Conservation (phyloP, 768 basidiomycete species). For the Calocera viscosa region DNA sequence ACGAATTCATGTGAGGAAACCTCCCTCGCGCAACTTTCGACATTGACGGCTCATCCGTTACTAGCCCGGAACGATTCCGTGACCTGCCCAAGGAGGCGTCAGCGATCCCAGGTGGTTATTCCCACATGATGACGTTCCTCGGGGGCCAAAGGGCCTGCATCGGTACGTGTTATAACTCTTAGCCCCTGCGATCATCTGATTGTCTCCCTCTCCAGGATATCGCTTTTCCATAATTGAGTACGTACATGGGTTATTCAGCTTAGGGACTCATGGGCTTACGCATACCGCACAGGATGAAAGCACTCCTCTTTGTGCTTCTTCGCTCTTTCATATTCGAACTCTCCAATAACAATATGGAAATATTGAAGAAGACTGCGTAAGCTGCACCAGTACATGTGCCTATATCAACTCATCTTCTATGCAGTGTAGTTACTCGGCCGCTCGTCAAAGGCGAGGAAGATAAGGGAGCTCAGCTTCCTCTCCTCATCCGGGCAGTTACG, state of each 20-base stretch:
- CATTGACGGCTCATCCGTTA: background rate
- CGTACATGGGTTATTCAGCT: background rate
- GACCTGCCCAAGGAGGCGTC: conserved; percentile 17
- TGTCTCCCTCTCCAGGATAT: background rate
- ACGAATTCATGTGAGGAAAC: conserved; percentile 21
- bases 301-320: conserved; percentile 46
- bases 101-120: background rate
- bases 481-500: conserved; percentile 19
- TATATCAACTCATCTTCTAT: conserved; percentile 11
- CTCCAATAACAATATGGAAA: conserved; percentile 37
- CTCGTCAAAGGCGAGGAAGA: conserved; percentile 44
- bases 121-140: background rate
- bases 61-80: background rate
- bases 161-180: background rate
- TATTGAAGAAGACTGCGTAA: conserved; percentile 55
- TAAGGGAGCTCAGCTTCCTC: conserved; percentile 49
- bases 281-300: conserved; percentile 39
- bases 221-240: background rate
- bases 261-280: background rate
- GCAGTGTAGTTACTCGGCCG: conserved; percentile 44
- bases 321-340: conserved; percentile 40
- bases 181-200: background rate
- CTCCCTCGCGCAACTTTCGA: background rate
- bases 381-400: conserved; percentile 28
- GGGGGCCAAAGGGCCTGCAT: background rate